Evolutionary conservation across 2,329 filamentous ascomycete species (phyloP), one percentile per base, ranked within the genome.

Genomic region (Ophiostoma pallidulum): DNA sequence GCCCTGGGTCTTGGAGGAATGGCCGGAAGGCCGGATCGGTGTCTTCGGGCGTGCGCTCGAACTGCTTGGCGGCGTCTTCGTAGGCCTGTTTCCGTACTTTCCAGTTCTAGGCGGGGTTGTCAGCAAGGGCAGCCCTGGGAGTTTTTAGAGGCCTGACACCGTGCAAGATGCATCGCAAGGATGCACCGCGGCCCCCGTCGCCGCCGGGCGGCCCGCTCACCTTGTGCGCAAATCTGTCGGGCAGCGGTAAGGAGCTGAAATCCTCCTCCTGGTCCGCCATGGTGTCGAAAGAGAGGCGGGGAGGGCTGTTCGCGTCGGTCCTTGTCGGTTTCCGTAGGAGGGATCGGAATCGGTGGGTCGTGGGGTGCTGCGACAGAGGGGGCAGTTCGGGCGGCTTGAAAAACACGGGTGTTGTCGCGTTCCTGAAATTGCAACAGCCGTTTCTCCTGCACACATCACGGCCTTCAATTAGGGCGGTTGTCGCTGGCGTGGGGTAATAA

Each of bases 11-110:
- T 62, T 85, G 80, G 52, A 92, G 68, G 60, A 97, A 98, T 1
- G 91, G 88, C 57, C 81, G 77, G 59, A 98, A 96, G 31, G 82
- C 82, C 12, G 89, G 82, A 62, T 94, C 86, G 57, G 81, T 77
- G 63, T 97, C 91, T 66, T 90, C 84, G 52, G 87, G 82, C 6
- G 90, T 88, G 50, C 78, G 72, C 62, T 89, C 83, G 64, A 98
- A 97, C 56, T 83, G 78, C 65, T 92, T 90, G 35, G 84, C 79
- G 18, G 88, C 90, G 56, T 92, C 88, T 73, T 98, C 92, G 63
- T 97, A 98, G 45, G 82, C 92, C 61, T 80, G 81, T 69, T 98
- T 98, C 60, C 92, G 80, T 36, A 94, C 90, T 75, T 98, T 98
- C 92, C 92, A 98, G 60, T 86, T 79, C 84, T 86, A n/a, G 58